These are phyloP conservation scores for Canariomyces notabilis DNA, from an alignment of 2,329 filamentous ascomycete species.

Conservation along the genomic window DNA sequence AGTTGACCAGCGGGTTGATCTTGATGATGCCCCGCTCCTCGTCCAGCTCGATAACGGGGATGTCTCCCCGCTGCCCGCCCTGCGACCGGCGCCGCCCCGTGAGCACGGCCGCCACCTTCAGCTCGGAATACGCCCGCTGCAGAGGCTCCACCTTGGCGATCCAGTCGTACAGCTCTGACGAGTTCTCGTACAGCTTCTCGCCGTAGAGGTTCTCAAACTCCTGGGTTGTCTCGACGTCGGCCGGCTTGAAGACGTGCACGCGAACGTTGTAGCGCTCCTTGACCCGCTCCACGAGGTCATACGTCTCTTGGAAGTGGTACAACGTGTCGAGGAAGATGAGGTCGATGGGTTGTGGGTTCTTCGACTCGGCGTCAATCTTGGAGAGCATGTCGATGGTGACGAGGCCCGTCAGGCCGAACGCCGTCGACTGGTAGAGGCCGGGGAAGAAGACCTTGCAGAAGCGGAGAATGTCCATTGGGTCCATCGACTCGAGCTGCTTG, in stretches of 20 bases:
- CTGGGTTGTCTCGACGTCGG: constrained; percentile 62
- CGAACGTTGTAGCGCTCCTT: constrained; percentile 69
- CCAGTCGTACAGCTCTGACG: constrained; percentile 91
- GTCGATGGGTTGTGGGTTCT: constrained; percentile 52
- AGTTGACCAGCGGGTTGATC: constrained; percentile 94
- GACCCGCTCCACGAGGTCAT: constrained; percentile 68
- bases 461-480: constrained; percentile 84
- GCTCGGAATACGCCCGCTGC: constrained; percentile 80
- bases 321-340: constrained; percentile 80
- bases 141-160: constrained; percentile 96
- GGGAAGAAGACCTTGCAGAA: constrained; percentile 91
- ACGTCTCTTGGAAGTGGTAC: constrained; percentile 76
- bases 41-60: constrained; percentile 89
- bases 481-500: constrained; percentile 77
- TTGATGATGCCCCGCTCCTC: constrained; percentile 85
- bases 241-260: constrained; percentile 86
- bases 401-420: constrained; percentile 75
- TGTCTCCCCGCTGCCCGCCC: constrained; percentile 82
- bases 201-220: constrained; percentile 84
- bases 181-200: constrained; percentile 74
- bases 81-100: constrained; percentile 90
- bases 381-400: constrained; percentile 82
- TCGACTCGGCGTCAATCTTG: constrained; percentile 61
- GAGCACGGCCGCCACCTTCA: constrained; percentile 83
- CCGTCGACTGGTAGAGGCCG: constrained; percentile 80